Percentiles rank a stretch among this genome's conserved stretches.
Evolutionary conservation across 345 rosid species (phyloP).

Genomic region (Fremontodendron californicum): DNA sequence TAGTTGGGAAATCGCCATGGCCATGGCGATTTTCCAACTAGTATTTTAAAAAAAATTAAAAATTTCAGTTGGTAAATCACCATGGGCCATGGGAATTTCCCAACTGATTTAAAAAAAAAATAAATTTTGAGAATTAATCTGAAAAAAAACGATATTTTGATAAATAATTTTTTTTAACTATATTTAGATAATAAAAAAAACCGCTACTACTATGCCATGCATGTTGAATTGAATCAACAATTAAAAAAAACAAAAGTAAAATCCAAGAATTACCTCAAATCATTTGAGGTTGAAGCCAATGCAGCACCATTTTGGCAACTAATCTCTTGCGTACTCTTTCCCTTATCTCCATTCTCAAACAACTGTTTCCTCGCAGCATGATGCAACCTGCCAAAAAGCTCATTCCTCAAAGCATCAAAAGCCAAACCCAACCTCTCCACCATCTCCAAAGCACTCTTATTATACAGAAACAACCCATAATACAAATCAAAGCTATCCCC

Average conservation of each 20-base stretch:
- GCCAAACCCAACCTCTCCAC: constrained; percentile 66
- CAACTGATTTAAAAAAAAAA: too few species aligned
- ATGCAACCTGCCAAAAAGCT: constrained; percentile 54
- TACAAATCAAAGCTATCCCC: constrained; percentile 77
- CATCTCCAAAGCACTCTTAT: constrained; percentile 57
- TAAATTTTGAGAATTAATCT: too few species aligned
- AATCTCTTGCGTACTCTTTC: neutral
- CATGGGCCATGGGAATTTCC: too few species aligned
- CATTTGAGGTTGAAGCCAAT: neutral
- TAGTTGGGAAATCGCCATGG: too few species aligned
- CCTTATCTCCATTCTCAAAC: constrained; percentile 14
- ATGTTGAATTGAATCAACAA: constrained; percentile 1
- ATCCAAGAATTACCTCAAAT: constrained; percentile 12
- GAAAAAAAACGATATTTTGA: too few species aligned
- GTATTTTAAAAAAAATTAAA: too few species aligned
- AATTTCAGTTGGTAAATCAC: too few species aligned
- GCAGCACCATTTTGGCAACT: constrained; percentile 10
- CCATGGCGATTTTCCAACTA: too few species aligned
- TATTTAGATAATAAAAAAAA: too few species aligned
- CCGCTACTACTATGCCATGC: neutral
- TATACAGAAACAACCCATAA: constrained; percentile 71
- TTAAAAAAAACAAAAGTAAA: neutral
- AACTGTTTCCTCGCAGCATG: constrained; percentile 45
- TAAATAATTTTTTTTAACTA: too few species aligned
- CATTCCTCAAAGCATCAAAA: constrained; percentile 49